phyloP scores from a whole-genome alignment of 1,139 yeast genomes.

The Protomyces macrosporus region DNA sequence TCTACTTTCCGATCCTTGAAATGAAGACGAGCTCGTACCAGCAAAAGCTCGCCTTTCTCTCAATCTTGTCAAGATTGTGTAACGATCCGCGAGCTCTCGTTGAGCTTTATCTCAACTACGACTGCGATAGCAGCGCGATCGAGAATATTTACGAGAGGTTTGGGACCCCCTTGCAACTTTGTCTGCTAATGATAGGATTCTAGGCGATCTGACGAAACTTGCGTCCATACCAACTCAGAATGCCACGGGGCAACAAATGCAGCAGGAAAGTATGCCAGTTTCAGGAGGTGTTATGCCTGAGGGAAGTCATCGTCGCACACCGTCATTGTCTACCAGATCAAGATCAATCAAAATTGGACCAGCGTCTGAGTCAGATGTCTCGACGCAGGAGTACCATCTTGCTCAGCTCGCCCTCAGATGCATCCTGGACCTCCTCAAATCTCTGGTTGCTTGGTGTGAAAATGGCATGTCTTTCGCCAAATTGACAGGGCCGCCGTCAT shows the following conservation, averaged over 20 bases:
- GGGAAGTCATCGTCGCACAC: slow-evolving; percentile 29
- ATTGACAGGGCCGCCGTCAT: not conserved
- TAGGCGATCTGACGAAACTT: slow-evolving; percentile 26
- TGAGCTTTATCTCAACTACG: slow-evolving; percentile 90
- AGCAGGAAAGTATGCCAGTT: slow-evolving; percentile 40
- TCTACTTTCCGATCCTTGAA: slow-evolving; percentile 89
- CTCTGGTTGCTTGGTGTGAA: slow-evolving; percentile 84
- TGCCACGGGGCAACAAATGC: slow-evolving; percentile 57
- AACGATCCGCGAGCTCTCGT: slow-evolving; percentile 85
- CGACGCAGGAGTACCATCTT: slow-evolving; percentile 75
- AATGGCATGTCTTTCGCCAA: slow-evolving; percentile 49
- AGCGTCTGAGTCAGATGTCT: slow-evolving; percentile 25
- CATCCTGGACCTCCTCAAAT: slow-evolving; percentile 73
- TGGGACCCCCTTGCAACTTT: slow-evolving; percentile 48
- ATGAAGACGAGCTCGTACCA: slow-evolving; percentile 86
- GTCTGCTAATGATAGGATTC: slow-evolving; percentile 12
- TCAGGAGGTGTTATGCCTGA: not conserved
- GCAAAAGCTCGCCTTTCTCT: slow-evolving; percentile 80
- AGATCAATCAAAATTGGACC: slow-evolving; percentile 8
- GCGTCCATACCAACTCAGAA: slow-evolving; percentile 67
- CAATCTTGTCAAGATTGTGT: slow-evolving; percentile 71
- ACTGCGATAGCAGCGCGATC: slow-evolving; percentile 71
- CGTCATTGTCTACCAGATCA: slow-evolving; percentile 32
- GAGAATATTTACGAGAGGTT: slow-evolving; percentile 74
- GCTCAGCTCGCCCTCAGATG: slow-evolving; percentile 77